Evolutionary conservation across 306 rosid genomes (phyloP).

Genomic region (Cucurbita argyrosperma): DNA sequence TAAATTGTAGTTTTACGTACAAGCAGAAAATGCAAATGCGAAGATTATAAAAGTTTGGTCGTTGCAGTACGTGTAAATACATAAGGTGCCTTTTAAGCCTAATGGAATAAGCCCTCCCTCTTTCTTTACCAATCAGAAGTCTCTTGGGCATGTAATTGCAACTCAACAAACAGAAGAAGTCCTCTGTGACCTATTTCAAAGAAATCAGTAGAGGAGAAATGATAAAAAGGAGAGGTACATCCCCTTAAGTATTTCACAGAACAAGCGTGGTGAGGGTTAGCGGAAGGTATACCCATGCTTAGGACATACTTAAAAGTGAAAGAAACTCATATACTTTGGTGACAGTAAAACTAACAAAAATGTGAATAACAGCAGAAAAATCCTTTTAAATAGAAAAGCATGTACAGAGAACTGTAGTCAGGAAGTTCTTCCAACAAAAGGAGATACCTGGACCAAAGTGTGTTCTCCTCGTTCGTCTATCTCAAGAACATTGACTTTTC

Average conservation of each 20-base stretch:
- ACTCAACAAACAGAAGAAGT: background rate
- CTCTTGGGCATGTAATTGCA: background rate
- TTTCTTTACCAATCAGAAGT: background rate
- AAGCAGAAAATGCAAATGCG: background rate
- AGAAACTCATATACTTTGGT: background rate
- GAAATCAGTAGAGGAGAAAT: background rate
- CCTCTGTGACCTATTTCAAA: background rate
- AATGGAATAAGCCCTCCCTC: no score
- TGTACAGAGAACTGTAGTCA: background rate
- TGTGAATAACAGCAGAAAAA: background rate
- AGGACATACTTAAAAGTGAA: background rate
- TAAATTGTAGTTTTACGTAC: background rate
- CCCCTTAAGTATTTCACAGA: background rate
- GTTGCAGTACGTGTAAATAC: background rate
- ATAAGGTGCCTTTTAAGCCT: no score
- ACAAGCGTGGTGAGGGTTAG: background rate
- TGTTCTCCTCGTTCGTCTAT: constrained; percentile 37
- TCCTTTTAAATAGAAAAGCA: background rate
- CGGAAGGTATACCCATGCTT: background rate
- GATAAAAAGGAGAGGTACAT: background rate
- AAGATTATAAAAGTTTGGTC: background rate
- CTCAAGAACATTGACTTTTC: constrained; percentile 57
- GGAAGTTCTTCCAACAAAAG: background rate
- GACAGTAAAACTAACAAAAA: background rate
- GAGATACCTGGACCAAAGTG: constrained; percentile 68